These are phyloP conservation scores for Multifurca ochricompacta DNA, from an alignment of 768 basidiomycete species.

Conservation along the genomic window DNA sequence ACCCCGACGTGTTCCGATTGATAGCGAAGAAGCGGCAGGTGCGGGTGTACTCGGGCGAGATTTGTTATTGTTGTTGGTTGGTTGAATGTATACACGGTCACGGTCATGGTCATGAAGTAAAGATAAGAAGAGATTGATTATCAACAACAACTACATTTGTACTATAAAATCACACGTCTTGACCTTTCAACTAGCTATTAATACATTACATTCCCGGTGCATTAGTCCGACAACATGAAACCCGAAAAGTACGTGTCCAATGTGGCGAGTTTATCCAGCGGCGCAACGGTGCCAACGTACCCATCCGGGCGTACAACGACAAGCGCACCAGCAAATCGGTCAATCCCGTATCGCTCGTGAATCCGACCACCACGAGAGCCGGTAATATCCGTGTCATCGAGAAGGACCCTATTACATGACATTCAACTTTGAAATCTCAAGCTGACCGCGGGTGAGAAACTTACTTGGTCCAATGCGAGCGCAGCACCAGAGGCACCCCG, in stretches of 20 bases:
- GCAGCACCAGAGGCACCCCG: conserved; percentile 28
- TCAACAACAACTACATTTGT: no score
- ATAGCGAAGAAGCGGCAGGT: conserved; percentile 59
- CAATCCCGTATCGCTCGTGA: conserved; percentile 49
- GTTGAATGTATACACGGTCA: no score
- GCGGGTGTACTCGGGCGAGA: conserved; percentile 40
- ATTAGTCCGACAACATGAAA: conserved; percentile 37
- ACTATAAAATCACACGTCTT: no score
- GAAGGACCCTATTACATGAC: conserved; percentile 39
- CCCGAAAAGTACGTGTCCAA: conserved; percentile 42
- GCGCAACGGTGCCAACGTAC: conserved; percentile 50
- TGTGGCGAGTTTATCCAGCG: conserved; percentile 34
- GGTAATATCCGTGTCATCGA: conserved; percentile 47
- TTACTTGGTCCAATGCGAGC: conserved; percentile 39
- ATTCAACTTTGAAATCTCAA: neutral
- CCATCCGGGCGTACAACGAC: conserved; percentile 59
- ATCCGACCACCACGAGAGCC: conserved; percentile 44
- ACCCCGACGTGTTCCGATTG: conserved; percentile 58
- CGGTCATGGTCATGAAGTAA: no score
- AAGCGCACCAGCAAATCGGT: conserved; percentile 36
- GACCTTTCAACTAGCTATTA: no score
- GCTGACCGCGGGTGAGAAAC: conserved; percentile 9
- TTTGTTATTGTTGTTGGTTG: no score
- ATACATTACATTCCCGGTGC: no score
- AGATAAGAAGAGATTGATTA: no score